Base-by-base conservation (phyloP, 208 protist species). In the Naegleria lovaniensis region DNA sequence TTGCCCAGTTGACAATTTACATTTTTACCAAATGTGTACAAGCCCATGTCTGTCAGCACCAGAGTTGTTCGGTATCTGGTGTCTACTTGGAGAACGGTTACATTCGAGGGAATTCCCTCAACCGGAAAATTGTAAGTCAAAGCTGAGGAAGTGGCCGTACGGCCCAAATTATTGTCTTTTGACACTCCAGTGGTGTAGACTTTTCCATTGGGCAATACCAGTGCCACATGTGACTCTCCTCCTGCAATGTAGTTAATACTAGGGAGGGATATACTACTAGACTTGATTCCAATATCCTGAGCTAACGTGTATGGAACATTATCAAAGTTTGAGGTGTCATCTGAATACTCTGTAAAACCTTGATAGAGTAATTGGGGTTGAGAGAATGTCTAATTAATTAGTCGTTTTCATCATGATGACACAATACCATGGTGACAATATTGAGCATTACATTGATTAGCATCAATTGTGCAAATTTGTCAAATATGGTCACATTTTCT, bases 1-100 rank as follows among this genome's bases (percentile, higher is more conserved):
- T 13, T 58, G 36, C 90, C 90, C n/a, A 91, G 29, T 83, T 91
- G 88, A 39, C 90, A 88, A 41, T 91, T 59, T 13, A 38, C 36
- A 89, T 91, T 91, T n/a, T 91, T 19, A 7, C 90, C 90, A 51
- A 91, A 91, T 9, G 13, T 38, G 67, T 91, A 91, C 33, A 91
- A 75, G 11, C 90, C 90, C 36, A 90, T 29, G 19, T 91, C n/a
- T 48, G 90, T 83, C 0, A 91, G 90, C 1, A 91, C 90, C 1
- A 67, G 55, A 67, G 11, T 67, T 4, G 55, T 67, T 29, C 55
- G 2, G 22, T 15, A 67, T 15, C 22, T 29, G 4, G 55, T 67
- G 11, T 67, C 55, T 67, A 67, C 55, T 67, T 67, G 55, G 13
- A 29, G 22, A 29, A 67, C 19, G 22, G 55, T 67, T 67, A 3